These are phyloP conservation scores for Aspergillus amoenus DNA, from an alignment of 2,329 filamentous ascomycete species.

Conservation along the genomic window DNA sequence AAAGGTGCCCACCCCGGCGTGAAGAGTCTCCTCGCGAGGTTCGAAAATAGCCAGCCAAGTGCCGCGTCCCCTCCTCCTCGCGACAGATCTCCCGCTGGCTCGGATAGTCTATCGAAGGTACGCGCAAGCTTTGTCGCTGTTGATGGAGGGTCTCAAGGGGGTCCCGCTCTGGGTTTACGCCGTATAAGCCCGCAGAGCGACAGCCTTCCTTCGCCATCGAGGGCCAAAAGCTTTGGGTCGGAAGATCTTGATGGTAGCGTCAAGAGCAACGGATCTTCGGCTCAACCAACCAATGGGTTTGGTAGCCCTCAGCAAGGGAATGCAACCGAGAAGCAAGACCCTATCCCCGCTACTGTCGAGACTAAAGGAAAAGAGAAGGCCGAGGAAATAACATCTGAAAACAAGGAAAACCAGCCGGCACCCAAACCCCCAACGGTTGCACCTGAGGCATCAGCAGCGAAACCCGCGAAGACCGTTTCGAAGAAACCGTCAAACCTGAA, in stretches of 20 bases:
- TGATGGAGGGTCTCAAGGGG: constrained; percentile 52
- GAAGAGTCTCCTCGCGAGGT: constrained; percentile 75
- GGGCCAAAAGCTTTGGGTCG: constrained; percentile 32
- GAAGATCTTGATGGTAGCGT: constrained; percentile 32
- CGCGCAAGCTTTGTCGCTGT: constrained; percentile 74
- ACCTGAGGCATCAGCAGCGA: constrained; percentile 17
- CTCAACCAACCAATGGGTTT: constrained; percentile 25
- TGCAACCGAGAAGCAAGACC: constrained; percentile 15
- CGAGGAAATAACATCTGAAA: constrained; percentile 14
- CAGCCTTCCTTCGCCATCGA: constrained; percentile 26
- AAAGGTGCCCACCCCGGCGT: constrained; percentile 50
- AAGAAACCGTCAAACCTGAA: constrained; percentile 35
- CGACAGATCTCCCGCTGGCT: constrained; percentile 64
- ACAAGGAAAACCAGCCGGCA: constrained; percentile 20
- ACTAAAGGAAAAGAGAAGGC: background rate
- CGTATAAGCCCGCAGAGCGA: constrained; percentile 40
- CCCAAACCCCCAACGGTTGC: constrained; percentile 7
- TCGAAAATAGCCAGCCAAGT: constrained; percentile 67
- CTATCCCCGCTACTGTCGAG: constrained; percentile 8
- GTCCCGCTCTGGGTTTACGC: constrained; percentile 42
- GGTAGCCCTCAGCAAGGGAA: constrained; percentile 16
- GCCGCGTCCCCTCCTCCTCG: constrained; percentile 64
- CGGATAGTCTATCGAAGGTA: constrained; percentile 64
- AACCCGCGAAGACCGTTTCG: constrained; percentile 24
- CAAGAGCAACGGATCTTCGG: constrained; percentile 25